These are phyloP conservation scores for Yarrowia deformans DNA, from an alignment of 805 yeast species.

Conservation along the genomic window DNA sequence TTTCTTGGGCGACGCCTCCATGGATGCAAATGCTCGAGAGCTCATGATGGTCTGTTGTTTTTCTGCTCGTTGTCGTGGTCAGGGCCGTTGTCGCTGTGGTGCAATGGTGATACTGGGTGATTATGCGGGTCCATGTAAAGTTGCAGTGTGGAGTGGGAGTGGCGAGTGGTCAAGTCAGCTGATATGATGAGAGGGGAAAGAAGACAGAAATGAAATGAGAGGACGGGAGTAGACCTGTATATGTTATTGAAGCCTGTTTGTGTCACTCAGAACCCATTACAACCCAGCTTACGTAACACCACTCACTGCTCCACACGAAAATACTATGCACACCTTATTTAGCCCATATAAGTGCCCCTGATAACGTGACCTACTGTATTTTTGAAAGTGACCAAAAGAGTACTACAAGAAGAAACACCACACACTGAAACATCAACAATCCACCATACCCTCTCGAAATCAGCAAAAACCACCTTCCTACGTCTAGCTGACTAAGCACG, in stretches of 20 bases:
- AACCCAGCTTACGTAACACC: not conserved
- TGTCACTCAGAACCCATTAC: not conserved
- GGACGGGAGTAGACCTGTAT: not conserved
- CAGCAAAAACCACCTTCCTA: not conserved
- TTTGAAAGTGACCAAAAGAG: no score
- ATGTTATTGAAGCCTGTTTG: not conserved
- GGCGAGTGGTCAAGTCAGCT: not conserved
- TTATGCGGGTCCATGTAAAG: constrained; percentile 39
- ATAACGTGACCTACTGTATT: not conserved
- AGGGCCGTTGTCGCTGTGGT: not conserved
- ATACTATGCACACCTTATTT: not conserved
- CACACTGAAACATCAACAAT: not conserved
- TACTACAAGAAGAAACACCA: no score
- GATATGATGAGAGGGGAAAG: not conserved
- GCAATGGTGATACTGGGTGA: constrained; percentile 20
- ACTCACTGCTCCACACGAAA: not conserved
- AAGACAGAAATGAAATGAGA: no score
- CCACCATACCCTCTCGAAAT: not conserved
- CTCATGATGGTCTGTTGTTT: constrained; percentile 16
- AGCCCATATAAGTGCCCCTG: not conserved
- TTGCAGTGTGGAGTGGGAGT: constrained; percentile 23
- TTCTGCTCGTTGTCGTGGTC: not conserved
- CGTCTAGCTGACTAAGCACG: not conserved
- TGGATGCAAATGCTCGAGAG: constrained; percentile 38
- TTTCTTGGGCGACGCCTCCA: constrained; percentile 43